phyloP scores from a whole-genome alignment of 2,329 filamentous ascomycete genomes.

The Pseudogymnoascus destructans region DNA sequence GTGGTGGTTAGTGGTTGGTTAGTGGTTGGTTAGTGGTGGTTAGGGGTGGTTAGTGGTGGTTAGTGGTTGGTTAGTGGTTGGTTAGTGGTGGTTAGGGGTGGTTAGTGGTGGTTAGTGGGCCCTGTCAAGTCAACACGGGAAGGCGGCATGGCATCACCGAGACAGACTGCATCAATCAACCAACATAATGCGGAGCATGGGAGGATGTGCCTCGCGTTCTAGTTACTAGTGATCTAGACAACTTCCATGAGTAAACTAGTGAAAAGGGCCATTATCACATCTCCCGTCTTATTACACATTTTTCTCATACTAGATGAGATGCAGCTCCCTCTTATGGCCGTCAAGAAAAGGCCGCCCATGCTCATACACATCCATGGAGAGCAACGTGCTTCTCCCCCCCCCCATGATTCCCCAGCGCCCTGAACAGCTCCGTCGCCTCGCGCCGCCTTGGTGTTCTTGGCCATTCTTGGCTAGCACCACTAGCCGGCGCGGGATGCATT shows the following conservation, averaged over 20 bases:
- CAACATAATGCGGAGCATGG: neutral
- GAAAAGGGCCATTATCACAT: neutral
- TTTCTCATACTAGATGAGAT: neutral
- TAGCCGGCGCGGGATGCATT: neutral
- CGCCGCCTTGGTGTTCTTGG: neutral
- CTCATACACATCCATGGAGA: neutral
- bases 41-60: neutral
- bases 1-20: neutral
- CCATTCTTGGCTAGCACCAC: neutral
- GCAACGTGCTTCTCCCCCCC: neutral
- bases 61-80: neutral
- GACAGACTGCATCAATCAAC: neutral
- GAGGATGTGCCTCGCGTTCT: neutral
- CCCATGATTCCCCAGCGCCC: slow-evolving; percentile 3
- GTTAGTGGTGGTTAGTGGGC: neutral
- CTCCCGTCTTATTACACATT: neutral
- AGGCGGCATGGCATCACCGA: neutral
- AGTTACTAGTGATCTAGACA: neutral
- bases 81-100: neutral
- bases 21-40: neutral
- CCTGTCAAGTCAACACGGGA: neutral
- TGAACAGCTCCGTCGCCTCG: neutral
- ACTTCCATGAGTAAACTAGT: neutral
- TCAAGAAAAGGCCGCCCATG: neutral
- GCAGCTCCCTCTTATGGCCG: slow-evolving; percentile 1